Evolutionary conservation across 2,329 filamentous ascomycete species (phyloP).

Genomic region (Verticillium dahliae): DNA sequence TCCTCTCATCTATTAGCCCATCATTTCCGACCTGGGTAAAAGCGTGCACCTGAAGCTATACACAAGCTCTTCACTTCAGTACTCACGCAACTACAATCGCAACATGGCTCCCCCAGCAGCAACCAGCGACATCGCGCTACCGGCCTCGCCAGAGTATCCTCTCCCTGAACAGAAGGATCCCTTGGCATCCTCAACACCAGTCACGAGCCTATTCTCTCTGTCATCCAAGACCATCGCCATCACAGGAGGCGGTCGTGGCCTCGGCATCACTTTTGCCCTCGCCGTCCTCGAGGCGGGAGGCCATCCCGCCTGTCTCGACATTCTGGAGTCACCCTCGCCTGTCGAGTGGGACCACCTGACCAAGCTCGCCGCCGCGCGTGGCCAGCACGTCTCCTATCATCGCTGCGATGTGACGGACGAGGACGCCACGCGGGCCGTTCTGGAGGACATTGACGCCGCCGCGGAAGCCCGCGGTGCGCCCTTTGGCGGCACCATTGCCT

Average conservation of each 20-base stretch:
- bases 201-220: constrained; percentile 35
- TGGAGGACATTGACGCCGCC: constrained; percentile 28
- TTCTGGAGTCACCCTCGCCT: constrained; percentile 27
- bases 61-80: neutral
- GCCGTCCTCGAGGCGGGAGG: constrained; percentile 43
- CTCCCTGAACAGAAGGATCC: constrained; percentile 22
- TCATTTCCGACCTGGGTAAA: too few relatives aligned
- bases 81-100: neutral
- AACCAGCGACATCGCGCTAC: constrained; percentile 21
- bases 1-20: neutral
- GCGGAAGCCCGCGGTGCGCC: constrained; percentile 22
- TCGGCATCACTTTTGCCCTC: constrained; percentile 41
- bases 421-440: constrained; percentile 22
- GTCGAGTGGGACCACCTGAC: constrained; percentile 33
- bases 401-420: constrained; percentile 42
- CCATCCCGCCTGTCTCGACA: constrained; percentile 40
- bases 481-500: constrained; percentile 34
- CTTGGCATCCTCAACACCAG: constrained; percentile 18
- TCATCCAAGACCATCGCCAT: constrained; percentile 36
- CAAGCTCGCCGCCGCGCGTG: constrained; percentile 28
- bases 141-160: constrained; percentile 12
- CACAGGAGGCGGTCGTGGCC: constrained; percentile 43
- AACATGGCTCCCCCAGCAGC: constrained; percentile 14
- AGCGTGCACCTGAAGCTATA: too few relatives aligned
- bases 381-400: constrained; percentile 29